phyloP scores from a whole-genome alignment of 192 early-diverging fungal genomes.

The Diversispora epigaea region DNA sequence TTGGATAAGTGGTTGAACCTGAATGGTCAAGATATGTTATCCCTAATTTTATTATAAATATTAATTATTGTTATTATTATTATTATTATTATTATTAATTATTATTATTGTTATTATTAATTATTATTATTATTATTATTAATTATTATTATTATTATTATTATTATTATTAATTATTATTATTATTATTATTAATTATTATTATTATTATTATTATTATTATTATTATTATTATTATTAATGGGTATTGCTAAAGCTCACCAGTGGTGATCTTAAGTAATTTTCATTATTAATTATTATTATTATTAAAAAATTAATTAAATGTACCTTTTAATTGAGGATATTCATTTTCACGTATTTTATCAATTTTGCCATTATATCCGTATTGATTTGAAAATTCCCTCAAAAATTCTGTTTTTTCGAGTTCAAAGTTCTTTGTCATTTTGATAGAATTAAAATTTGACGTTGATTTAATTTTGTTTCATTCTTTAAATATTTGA shows the following conservation, averaged over 20 bases:
- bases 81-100: too few species aligned
- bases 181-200: too few species aligned
- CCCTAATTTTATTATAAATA: slow-evolving; percentile 7
- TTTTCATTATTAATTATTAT: not conserved
- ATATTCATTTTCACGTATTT: slow-evolving; percentile 28
- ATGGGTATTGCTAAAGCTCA: too few species aligned
- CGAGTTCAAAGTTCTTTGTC: not conserved
- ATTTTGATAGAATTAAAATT: too few species aligned
- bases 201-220: not conserved
- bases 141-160: too few species aligned
- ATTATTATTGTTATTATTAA: too few species aligned
- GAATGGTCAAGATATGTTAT: slow-evolving; percentile 64
- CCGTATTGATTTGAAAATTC: slow-evolving; percentile 25
- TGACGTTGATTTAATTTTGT: too few species aligned
- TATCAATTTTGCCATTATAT: slow-evolving; percentile 24
- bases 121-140: too few species aligned
- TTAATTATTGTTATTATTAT: too few species aligned
- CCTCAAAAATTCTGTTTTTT: slow-evolving; percentile 16
- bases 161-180: too few species aligned
- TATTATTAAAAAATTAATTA: not conserved
- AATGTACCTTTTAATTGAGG: slow-evolving; percentile 28
- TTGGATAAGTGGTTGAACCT: slow-evolving; percentile 59
- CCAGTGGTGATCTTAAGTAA: too few species aligned
- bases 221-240: not conserved
- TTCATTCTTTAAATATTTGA: too few species aligned